Evolutionary conservation across 2,329 filamentous ascomycete species (phyloP).

Genomic region (Curvularia sp.): DNA sequence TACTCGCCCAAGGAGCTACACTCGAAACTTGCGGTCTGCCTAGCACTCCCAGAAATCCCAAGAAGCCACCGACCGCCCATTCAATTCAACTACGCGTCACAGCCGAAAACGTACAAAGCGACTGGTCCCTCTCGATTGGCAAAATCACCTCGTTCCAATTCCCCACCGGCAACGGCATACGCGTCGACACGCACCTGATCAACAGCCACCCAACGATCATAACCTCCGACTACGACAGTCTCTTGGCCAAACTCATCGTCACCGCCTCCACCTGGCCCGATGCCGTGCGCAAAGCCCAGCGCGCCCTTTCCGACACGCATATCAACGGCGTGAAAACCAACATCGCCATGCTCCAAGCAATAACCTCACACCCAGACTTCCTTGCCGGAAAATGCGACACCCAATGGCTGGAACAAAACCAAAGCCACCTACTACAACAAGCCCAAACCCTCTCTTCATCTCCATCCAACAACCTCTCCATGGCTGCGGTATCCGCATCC

Average conservation of each 20-base stretch:
- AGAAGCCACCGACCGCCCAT: conserved; percentile 48
- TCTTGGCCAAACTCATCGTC: conserved; percentile 66
- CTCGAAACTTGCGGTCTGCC: conserved; percentile 49
- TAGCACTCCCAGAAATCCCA: conserved; percentile 36
- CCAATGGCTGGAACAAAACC: conserved; percentile 63
- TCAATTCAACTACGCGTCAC: conserved; percentile 66
- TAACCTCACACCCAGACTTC: conserved; percentile 61
- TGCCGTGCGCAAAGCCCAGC: conserved; percentile 60
- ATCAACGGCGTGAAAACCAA: conserved; percentile 67
- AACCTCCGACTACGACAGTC: conserved; percentile 64
- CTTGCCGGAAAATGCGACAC: conserved; percentile 58
- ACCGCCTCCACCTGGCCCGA: conserved; percentile 62
- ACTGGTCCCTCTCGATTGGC: conserved; percentile 66
- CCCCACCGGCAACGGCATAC: conserved; percentile 64
- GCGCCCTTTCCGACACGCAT: conserved; percentile 62
- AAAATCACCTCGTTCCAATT: conserved; percentile 63
- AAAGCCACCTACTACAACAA: conserved; percentile 51
- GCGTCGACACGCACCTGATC: conserved; percentile 64
- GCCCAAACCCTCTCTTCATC: conserved; percentile 19
- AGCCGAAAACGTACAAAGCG: conserved; percentile 61
- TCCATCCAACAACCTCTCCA: background rate
- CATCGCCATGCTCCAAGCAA: conserved; percentile 60
- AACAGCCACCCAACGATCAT: conserved; percentile 54
- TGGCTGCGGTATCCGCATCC: background rate
- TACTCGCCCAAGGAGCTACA: conserved; percentile 59